These are phyloP conservation scores for Schrenkiella parvula DNA, from an alignment of 345 rosid genomes.

Conservation along the genomic window DNA sequence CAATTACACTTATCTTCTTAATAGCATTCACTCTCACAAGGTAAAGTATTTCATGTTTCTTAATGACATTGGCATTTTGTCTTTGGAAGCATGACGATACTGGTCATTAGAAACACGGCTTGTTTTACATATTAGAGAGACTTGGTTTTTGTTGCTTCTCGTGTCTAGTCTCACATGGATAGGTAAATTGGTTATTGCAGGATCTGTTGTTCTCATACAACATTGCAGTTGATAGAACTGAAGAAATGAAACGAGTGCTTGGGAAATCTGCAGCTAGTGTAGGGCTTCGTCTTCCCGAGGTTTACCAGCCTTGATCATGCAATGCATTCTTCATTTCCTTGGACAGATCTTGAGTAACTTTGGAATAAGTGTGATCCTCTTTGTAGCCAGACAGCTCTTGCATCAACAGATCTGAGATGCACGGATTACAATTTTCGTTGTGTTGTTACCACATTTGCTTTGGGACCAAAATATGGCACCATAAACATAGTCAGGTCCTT, in stretches of 20 bases:
- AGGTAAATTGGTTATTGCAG: conserved; percentile 40
- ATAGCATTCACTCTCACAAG: conserved; percentile 84
- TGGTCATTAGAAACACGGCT: not conserved
- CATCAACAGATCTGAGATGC: not conserved
- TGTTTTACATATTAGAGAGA: not conserved
- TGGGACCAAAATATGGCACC: not conserved
- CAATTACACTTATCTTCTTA: conserved; percentile 59
- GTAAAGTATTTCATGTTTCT: conserved; percentile 27
- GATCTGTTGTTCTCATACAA: conserved; percentile 84
- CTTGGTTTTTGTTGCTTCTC: not conserved
- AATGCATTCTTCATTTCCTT: not conserved
- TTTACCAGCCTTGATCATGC: conserved; percentile 56
- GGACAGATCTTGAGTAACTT: not conserved
- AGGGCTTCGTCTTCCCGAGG: conserved; percentile 86
- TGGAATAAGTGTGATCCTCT: not conserved
- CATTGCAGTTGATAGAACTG: conserved; percentile 79
- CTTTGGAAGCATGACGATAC: not conserved
- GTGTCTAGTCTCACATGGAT: conserved; percentile 1
- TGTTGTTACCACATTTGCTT: not conserved
- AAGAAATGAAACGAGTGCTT: conserved; percentile 67
- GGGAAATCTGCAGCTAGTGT: conserved; percentile 92
- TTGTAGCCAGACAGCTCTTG: not conserved
- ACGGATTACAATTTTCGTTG: not conserved
- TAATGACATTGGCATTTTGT: not conserved
- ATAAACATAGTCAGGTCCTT: not conserved